These are phyloP conservation scores for Hypericum perforatum DNA, from an alignment of 345 rosid species.

Conservation along the genomic window DNA sequence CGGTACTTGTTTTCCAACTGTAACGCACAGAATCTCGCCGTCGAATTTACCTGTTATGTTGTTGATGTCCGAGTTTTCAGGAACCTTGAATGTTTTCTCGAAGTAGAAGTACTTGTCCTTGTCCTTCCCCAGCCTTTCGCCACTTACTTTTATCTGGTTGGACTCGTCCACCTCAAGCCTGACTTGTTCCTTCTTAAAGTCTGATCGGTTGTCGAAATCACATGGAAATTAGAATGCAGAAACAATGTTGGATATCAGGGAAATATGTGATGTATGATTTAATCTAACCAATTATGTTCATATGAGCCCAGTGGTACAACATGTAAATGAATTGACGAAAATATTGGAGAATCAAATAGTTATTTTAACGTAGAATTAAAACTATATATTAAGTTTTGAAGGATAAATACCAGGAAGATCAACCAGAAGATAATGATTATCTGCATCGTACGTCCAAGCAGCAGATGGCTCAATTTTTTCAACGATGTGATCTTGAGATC, in stretches of 20 bases:
- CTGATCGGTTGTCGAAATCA: conserved; percentile 7
- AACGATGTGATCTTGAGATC: conserved; percentile 8
- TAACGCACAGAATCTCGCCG: conserved; percentile 30
- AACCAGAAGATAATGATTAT: conserved; percentile 35
- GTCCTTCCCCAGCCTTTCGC: conserved; percentile 28
- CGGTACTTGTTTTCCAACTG: conserved; percentile 21
- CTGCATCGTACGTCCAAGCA: conserved; percentile 37
- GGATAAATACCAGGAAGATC: conserved; percentile 43
- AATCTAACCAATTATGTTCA: background rate
- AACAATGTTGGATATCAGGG: background rate
- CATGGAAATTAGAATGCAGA: background rate
- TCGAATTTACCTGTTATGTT: conserved; percentile 22
- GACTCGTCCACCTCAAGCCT: conserved; percentile 24
- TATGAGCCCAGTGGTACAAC: no score
- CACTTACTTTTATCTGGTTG: conserved; percentile 22
- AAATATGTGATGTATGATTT: no score
- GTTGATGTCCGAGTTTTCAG: conserved; percentile 24
- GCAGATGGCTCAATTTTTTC: conserved; percentile 32
- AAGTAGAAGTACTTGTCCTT: conserved; percentile 21
- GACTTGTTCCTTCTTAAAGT: conserved; percentile 35
- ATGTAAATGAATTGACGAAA: no score
- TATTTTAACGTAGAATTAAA: background rate
- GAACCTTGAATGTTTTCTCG: conserved; percentile 23
- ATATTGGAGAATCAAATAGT: no score
- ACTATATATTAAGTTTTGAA: background rate